Conservation (phyloP, 805 yeast species). For the Nakazawaea anatomiae region DNA sequence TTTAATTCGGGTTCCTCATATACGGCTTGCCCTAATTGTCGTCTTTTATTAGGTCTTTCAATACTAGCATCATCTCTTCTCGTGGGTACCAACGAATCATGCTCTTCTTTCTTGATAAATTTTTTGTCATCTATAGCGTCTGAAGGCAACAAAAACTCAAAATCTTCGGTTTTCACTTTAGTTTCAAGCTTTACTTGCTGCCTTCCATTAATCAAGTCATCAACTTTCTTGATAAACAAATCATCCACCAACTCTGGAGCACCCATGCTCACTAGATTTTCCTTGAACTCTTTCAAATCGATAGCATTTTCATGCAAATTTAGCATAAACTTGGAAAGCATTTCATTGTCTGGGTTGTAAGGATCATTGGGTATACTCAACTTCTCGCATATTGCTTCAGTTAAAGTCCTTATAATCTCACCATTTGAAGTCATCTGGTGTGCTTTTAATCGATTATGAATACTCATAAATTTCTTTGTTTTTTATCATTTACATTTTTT, state of each 20-base stretch:
- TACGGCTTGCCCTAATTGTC: slow-evolving; percentile 8
- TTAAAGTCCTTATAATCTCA: neutral
- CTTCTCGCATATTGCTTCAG: slow-evolving; percentile 2
- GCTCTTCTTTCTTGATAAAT: neutral
- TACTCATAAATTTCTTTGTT: no score
- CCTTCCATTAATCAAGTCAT: neutral
- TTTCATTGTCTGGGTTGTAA: slow-evolving; percentile 7
- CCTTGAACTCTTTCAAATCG: slow-evolving; percentile 9
- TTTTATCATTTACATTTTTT: neutral
- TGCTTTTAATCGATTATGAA: no score
- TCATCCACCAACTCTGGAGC: slow-evolving; percentile 10
- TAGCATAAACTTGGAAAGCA: slow-evolving; percentile 11
- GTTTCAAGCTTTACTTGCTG: neutral
- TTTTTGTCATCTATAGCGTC: neutral
- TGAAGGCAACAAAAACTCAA: neutral
- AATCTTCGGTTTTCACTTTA: neutral
- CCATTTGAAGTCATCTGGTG: neutral
- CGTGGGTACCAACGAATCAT: neutral
- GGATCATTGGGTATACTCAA: slow-evolving; percentile 3
- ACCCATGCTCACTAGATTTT: slow-evolving; percentile 9
- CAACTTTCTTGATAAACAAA: neutral
- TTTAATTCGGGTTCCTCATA: slow-evolving; percentile 33
- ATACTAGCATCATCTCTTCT: neutral
- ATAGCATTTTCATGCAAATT: slow-evolving; percentile 8
- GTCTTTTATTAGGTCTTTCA: neutral